Conservation (phyloP, 139 green algal genomes). For the Tetradesmus lagerheimii region DNA sequence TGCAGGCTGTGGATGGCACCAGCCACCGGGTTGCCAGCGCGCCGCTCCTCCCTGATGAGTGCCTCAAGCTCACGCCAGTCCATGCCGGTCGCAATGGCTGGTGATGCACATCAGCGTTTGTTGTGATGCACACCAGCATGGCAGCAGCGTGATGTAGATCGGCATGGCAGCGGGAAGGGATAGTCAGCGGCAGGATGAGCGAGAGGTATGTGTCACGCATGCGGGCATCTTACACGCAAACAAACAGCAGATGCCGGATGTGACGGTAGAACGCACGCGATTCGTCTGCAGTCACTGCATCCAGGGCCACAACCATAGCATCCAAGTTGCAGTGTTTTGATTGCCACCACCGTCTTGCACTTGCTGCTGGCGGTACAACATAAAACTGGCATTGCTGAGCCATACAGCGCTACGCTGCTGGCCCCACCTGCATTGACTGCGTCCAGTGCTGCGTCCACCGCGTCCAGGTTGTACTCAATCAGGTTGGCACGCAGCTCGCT, state of each 20-base stretch:
- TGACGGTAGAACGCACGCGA: no score
- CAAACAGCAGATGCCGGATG: no score
- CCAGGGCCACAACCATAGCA: no score
- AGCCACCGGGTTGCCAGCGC: slow-evolving; percentile 94
- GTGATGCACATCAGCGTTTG: no score
- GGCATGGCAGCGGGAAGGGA: no score
- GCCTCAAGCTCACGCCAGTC: slow-evolving; percentile 89
- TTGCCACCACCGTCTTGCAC: no score
- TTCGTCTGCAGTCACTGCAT: no score
- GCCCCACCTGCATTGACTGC: slow-evolving; percentile 80
- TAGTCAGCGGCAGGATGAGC: no score
- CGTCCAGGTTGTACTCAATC: slow-evolving; percentile 92
- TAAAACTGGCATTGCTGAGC: not conserved
- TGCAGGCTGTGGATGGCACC: slow-evolving; percentile 79
- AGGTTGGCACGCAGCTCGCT: slow-evolving; percentile 68
- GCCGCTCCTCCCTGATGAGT: slow-evolving; percentile 81
- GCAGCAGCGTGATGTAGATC: not conserved
- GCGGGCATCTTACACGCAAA: no score
- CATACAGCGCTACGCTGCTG: not conserved
- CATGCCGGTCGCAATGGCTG: slow-evolving; percentile 73
- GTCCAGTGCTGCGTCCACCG: slow-evolving; percentile 89
- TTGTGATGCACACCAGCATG: not conserved
- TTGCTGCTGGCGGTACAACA: no score
- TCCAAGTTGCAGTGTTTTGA: no score
- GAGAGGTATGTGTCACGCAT: no score